Conservation (phyloP, 345 rosid genomes). For the Camelina hispida region DNA sequence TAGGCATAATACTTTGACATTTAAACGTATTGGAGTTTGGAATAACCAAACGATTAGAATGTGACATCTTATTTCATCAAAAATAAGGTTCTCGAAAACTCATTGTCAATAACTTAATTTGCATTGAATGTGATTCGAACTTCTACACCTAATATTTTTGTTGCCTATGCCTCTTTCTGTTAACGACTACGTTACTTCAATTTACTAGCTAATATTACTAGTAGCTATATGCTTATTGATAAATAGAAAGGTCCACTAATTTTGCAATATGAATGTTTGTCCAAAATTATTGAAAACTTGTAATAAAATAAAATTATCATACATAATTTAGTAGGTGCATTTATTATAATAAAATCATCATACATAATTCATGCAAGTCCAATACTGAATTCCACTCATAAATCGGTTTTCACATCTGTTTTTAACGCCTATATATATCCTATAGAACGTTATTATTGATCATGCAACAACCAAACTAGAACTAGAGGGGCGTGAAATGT, state of each 20-base stretch:
- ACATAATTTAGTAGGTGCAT: conserved; percentile 3
- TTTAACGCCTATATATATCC: not conserved
- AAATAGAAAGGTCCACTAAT: no score
- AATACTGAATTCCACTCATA: not conserved
- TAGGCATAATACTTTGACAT: not conserved
- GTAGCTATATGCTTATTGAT: not conserved
- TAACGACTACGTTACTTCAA: not conserved
- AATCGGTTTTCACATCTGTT: not conserved
- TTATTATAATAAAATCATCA: not conserved
- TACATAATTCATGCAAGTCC: not conserved
- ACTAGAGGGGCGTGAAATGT: not conserved
- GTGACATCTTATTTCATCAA: conserved; percentile 19
- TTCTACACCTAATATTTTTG: conserved; percentile 22
- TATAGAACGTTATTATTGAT: not conserved
- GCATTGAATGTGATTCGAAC: conserved; percentile 20
- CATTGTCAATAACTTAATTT: conserved; percentile 11
- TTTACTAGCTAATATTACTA: not conserved
- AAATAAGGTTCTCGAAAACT: not conserved
- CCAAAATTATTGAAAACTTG: conserved; percentile 18
- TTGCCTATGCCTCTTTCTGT: conserved; percentile 17
- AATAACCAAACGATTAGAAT: conserved; percentile 18
- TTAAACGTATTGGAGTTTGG: not conserved
- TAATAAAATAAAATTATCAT: not conserved
- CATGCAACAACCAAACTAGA: not conserved
- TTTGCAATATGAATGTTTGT: conserved; percentile 12